phyloP scores from a whole-genome alignment of 2,329 filamentous ascomycete genomes.

The Cordyceps cateniannulata region DNA sequence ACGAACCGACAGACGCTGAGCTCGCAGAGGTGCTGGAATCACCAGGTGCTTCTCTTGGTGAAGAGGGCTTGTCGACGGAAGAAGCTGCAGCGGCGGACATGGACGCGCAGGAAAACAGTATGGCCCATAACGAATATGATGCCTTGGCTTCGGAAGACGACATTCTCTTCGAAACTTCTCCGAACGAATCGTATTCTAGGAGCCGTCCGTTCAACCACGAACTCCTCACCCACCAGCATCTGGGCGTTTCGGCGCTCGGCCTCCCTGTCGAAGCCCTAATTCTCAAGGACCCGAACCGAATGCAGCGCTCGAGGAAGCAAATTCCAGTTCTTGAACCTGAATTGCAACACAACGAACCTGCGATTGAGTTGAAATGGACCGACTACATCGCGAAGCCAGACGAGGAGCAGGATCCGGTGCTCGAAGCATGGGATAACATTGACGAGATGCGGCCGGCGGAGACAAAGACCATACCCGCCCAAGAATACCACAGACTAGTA shows the following conservation, averaged over 20 bases:
- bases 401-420: slow-evolving; percentile 15
- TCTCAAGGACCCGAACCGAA: slow-evolving; percentile 32
- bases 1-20: slow-evolving; percentile 8
- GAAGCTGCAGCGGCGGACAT: not conserved
- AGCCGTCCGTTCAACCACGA: slow-evolving; percentile 17
- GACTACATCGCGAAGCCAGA: slow-evolving; percentile 18
- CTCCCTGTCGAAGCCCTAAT: slow-evolving; percentile 39
- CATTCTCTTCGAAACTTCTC: not conserved
- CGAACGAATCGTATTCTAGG: not conserved
- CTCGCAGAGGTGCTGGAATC: not conserved
- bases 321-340: slow-evolving; percentile 18
- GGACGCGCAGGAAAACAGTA: not conserved
- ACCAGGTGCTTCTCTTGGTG: not conserved
- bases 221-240: slow-evolving; percentile 23
- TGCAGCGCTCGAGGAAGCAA: slow-evolving; percentile 17
- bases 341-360: not conserved
- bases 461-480: slow-evolving; percentile 29
- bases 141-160: slow-evolving; percentile 7
- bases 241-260: slow-evolving; percentile 30
- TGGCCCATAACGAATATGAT: slow-evolving; percentile 1
- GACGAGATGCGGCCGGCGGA: slow-evolving; percentile 40
- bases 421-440: slow-evolving; percentile 39
- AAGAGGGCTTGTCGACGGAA: not conserved
- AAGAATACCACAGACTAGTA: slow-evolving; percentile 36
- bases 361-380: slow-evolving; percentile 25